Base-by-base conservation (phyloP, 108 stramenopile species). In the Skeletonema potamos region DNA sequence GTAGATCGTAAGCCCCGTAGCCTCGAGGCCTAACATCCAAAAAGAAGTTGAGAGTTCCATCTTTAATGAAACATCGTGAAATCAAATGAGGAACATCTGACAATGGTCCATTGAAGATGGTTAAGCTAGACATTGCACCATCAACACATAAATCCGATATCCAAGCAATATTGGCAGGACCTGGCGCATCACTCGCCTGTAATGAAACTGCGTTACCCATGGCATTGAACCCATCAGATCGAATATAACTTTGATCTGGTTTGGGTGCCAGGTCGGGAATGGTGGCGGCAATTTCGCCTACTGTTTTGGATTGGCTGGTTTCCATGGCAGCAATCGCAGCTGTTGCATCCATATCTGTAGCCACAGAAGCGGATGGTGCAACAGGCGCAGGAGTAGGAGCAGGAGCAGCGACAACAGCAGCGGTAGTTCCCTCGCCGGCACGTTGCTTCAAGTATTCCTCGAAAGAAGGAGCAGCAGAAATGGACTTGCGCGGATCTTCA, bases 151-250 rank as follows among this genome's bases (percentile, higher is more conserved):
- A 37, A 17, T 74, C 54, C 22, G 87, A 72, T 3, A 91, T 55
- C 92, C 92, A 93, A 6, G 92, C 92, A 34, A 93, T 65, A 58
- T 93, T 93, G 54, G 86, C 76, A 2, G 85, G 81, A 59, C 92
- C 92, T 9, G 88, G 85, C 27, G 92, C 92, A 72, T 93, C 92
- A 10, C 73, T 64, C 6, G 82, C 89, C 54, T 89, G 82, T 13
- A 91, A 54, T 20, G 18, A 32, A 43, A 82, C 86, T 4, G 79
- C 61, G 24, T 71, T 28, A n/a, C 60, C 77, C 44, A 33, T 62
- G 27, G 85, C 66, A 11, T 76, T 62, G 26, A 68, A 56, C 1
- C 54, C 83, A 39, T 57, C 78, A 5, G 70, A 58, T 15, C 70
- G 43, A 0, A 57, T 58, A 73, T 76, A 89, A 34, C 83, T 81